Evolutionary conservation across 1,284 basidiomycete genomes (phyloP).

Genomic region (Leccinum solheimii): DNA sequence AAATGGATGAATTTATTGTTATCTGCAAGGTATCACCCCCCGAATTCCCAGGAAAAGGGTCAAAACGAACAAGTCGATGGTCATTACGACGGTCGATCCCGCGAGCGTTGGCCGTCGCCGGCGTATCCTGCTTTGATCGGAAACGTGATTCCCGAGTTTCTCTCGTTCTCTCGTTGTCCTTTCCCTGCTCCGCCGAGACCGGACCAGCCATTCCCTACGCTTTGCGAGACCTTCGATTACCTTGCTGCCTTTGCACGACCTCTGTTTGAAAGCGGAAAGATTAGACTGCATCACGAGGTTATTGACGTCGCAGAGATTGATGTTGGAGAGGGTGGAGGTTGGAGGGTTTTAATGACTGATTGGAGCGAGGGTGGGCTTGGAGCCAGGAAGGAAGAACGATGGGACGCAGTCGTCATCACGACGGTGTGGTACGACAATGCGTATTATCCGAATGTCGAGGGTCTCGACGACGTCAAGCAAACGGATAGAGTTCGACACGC

Average conservation of each 20-base stretch:
- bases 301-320: constrained; percentile 37
- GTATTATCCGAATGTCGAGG: constrained; percentile 43
- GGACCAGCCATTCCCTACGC: constrained; percentile 46
- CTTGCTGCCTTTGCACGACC: constrained; percentile 41
- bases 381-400: constrained; percentile 33
- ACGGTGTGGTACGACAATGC: constrained; percentile 47
- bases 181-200: constrained; percentile 36
- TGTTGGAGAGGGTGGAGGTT: constrained; percentile 30
- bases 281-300: constrained; percentile 43
- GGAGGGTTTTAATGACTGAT: constrained; percentile 42
- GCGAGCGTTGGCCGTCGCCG: constrained; percentile 43
- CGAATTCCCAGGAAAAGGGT: neutral
- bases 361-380: constrained; percentile 32
- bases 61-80: neutral
- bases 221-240: constrained; percentile 44
- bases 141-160: constrained; percentile 49
- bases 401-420: constrained; percentile 49
- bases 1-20: neutral
- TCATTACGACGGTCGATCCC: constrained; percentile 6
- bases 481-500: constrained; percentile 38
- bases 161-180: constrained; percentile 42
- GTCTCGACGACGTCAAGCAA: constrained; percentile 36
- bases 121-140: constrained; percentile 49
- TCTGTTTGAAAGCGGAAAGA: constrained; percentile 31
- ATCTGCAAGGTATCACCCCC: constrained; percentile 19